Conservation (phyloP, 345 rosid genomes). For the Camelina neglecta region DNA sequence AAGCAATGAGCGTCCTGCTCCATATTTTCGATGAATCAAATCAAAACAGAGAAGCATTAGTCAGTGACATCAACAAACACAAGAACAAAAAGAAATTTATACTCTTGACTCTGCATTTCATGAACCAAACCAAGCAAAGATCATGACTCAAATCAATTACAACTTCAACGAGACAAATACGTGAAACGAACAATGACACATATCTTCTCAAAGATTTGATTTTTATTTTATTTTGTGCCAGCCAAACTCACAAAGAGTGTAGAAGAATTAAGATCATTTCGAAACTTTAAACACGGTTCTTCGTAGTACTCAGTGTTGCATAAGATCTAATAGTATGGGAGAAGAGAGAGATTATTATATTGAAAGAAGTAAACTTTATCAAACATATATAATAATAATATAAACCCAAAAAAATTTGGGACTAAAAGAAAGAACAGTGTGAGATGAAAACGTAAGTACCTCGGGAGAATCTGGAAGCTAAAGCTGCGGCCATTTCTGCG, state of each 20-base stretch:
- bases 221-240: too few relatives aligned
- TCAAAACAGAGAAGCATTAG: constrained; percentile 2
- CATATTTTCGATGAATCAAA: constrained; percentile 1
- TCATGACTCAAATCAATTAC: not conserved
- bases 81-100: constrained; percentile 1
- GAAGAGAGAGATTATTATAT: not conserved
- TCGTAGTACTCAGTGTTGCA: not conserved
- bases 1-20: constrained; percentile 48
- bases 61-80: constrained; percentile 3
- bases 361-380: constrained; percentile 1
- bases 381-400: not conserved
- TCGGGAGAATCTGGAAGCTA: constrained; percentile 36
- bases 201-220: too few relatives aligned
- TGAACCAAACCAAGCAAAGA: constrained; percentile 13
- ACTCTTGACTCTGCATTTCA: not conserved
- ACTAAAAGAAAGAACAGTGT: not conserved
- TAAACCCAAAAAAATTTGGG: not conserved
- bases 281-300: not conserved
- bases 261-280: not conserved
- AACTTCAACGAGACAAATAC: not conserved
- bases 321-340: not conserved
- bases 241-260: not conserved
- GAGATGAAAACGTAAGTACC: constrained; percentile 21
- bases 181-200: too few relatives aligned
- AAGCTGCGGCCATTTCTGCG: constrained; percentile 43